A percentile compares a stretch with the other conserved stretches of the same genome.
These are phyloP conservation scores for Didymella pinodella DNA, from an alignment of 2,329 filamentous ascomycete genomes.

Conservation along the genomic window DNA sequence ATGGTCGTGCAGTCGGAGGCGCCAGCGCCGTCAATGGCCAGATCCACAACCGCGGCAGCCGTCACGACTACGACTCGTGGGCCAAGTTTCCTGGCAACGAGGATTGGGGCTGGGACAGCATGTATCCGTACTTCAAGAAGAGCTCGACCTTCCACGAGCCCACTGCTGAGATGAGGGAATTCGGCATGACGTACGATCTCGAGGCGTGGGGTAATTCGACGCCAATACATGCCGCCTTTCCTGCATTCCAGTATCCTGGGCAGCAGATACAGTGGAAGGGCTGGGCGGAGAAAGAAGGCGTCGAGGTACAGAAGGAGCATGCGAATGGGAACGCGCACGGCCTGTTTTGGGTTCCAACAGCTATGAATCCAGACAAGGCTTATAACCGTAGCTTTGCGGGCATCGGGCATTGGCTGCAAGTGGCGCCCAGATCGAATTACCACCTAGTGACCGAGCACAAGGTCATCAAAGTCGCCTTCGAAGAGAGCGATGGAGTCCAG, in stretches of 20 bases:
- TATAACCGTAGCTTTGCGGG: conserved; percentile 39
- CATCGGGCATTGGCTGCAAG: conserved; percentile 40
- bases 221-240: conserved; percentile 9
- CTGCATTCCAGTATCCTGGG: conserved; percentile 27
- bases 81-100: conserved; percentile 9
- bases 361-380: conserved; percentile 37
- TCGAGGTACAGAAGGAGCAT: conserved; percentile 2
- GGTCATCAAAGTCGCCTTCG: conserved; percentile 31
- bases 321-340: conserved; percentile 9
- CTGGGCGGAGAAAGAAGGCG: conserved; percentile 6
- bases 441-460: conserved; percentile 35
- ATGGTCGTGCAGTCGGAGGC: conserved; percentile 24
- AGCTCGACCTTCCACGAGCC: conserved; percentile 29
- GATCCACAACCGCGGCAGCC: conserved; percentile 7
- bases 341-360: conserved; percentile 9
- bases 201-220: conserved; percentile 23
- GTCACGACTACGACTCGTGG: conserved; percentile 2
- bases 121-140: conserved; percentile 18
- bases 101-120: conserved; percentile 1
- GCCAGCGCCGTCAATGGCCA: conserved; percentile 46
- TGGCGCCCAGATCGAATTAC: conserved; percentile 38
- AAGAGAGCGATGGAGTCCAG: background rate
- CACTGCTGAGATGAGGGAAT: conserved; percentile 16
- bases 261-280: conserved; percentile 7
- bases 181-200: conserved; percentile 27